Conservation (phyloP, 129 eudicot species). For the Kitagawia praeruptora region DNA sequence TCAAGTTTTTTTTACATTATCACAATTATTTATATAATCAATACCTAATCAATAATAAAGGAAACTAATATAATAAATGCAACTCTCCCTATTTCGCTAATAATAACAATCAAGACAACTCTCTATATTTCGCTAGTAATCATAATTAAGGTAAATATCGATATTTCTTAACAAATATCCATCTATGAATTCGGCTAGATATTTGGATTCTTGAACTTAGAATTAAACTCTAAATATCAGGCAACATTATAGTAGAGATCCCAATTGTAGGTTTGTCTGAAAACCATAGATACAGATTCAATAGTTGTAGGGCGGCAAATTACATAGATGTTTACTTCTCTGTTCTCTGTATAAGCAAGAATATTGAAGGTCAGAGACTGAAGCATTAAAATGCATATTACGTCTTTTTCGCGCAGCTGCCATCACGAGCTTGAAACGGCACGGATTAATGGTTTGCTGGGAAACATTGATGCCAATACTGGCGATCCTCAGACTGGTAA, state of each 20-base stretch:
- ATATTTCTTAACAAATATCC: not conserved
- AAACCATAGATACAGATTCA: too few species aligned
- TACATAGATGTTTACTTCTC: not conserved
- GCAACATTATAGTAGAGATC: not conserved
- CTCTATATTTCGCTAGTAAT: too few species aligned
- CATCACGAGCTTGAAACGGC: constrained; percentile 98
- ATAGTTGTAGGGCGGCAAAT: not conserved
- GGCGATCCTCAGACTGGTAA: constrained; percentile 96
- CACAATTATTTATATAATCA: too few species aligned
- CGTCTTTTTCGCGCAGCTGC: constrained; percentile 43
- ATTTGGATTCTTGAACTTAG: not conserved
- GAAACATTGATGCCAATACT: constrained; percentile 85
- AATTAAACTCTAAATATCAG: not conserved
- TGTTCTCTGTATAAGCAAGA: not conserved
- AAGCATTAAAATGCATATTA: not conserved
- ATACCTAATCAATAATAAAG: too few species aligned
- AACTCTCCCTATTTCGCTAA: too few species aligned
- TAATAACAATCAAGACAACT: too few species aligned
- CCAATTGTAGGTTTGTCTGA: not conserved
- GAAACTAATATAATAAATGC: too few species aligned
- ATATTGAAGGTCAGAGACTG: not conserved
- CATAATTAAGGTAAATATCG: too few species aligned
- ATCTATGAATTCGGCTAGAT: not conserved
- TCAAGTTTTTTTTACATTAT: too few species aligned
- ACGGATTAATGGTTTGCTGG: constrained; percentile 84